Percentiles rank a stretch among this genome's conserved stretches.
Evolutionary conservation across 768 basidiomycete genomes (phyloP).

Genomic region (Hygrocybe punicea): DNA sequence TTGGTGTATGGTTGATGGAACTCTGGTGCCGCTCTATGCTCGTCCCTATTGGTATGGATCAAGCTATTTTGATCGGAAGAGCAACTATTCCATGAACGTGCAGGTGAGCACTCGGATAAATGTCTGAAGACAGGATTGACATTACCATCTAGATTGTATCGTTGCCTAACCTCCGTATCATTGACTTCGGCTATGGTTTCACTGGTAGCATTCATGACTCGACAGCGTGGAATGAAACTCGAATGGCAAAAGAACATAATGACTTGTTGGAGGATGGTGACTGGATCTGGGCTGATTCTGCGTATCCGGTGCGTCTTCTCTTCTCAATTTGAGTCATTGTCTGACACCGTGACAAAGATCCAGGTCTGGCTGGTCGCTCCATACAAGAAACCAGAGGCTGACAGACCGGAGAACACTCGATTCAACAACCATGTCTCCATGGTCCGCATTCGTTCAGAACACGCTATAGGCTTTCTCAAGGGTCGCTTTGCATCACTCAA

Average conservation of each 20-base stretch:
- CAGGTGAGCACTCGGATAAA: constrained; percentile 26
- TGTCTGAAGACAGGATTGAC: constrained; percentile 18
- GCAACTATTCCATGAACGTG: constrained; percentile 39
- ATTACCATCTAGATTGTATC: constrained; percentile 30
- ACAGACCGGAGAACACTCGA: constrained; percentile 21
- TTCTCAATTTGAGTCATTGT: background rate
- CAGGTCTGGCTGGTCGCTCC: constrained; percentile 23
- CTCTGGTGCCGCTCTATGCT: constrained; percentile 32
- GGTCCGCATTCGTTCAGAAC: constrained; percentile 37
- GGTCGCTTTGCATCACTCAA: constrained; percentile 37
- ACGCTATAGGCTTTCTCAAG: constrained; percentile 41
- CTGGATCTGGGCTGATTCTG: constrained; percentile 39
- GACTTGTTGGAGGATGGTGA: constrained; percentile 26
- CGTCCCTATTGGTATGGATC: constrained; percentile 35
- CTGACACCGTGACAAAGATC: constrained; percentile 11
- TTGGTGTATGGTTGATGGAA: constrained; percentile 40
- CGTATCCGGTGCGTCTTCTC: constrained; percentile 33
- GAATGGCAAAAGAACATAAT: constrained; percentile 15
- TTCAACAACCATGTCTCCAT: constrained; percentile 38
- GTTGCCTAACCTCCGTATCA: constrained; percentile 35
- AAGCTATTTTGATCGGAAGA: constrained; percentile 39
- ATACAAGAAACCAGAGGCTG: constrained; percentile 27
- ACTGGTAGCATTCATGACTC: constrained; percentile 34
- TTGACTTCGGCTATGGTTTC: constrained; percentile 32
- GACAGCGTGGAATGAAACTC: constrained; percentile 27